phyloP scores from a whole-genome alignment of 1,284 basidiomycete genomes.

The Moesziomyces sp. region DNA sequence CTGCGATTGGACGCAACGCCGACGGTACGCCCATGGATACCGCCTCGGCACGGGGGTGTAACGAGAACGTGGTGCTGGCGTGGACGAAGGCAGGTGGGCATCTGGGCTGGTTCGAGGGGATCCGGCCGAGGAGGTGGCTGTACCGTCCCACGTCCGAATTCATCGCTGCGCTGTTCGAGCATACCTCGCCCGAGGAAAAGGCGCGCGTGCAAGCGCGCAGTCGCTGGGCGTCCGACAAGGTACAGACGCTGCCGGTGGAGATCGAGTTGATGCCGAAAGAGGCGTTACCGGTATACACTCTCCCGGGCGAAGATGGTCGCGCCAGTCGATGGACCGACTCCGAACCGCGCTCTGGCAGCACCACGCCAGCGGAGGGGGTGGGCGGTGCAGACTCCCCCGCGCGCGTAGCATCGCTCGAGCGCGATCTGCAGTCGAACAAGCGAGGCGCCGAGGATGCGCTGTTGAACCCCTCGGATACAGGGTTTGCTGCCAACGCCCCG shows the following conservation, averaged over 20 bases:
- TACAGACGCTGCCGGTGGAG: conserved; percentile 35
- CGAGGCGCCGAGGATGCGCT: conserved; percentile 23
- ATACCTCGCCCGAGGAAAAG: conserved; percentile 27
- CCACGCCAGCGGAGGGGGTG: background rate
- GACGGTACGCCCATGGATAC: conserved; percentile 48
- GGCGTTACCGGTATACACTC: conserved; percentile 41
- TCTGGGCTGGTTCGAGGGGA: conserved; percentile 87
- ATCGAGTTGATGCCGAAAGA: conserved; percentile 53
- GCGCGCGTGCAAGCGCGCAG: conserved; percentile 11
- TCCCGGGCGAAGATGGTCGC: conserved; percentile 34
- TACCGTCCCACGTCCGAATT: conserved; percentile 57
- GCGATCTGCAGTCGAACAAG: conserved; percentile 16
- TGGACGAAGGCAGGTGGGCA: conserved; percentile 87
- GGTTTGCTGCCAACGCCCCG: conserved; percentile 29
- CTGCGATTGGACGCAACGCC: conserved; percentile 41
- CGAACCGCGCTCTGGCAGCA: background rate
- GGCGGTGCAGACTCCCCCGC: conserved; percentile 15
- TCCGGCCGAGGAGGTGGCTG: conserved; percentile 56
- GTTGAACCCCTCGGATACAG: conserved; percentile 33
- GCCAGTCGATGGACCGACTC: conserved; percentile 32
- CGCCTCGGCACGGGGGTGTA: conserved; percentile 70
- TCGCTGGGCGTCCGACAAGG: conserved; percentile 31
- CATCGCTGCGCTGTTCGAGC: conserved; percentile 46
- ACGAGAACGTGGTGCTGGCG: conserved; percentile 77
- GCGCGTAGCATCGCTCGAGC: conserved; percentile 18